These are phyloP conservation scores for Phtheirospermum japonicum DNA, from an alignment of 257 asterid genomes.

Conservation along the genomic window DNA sequence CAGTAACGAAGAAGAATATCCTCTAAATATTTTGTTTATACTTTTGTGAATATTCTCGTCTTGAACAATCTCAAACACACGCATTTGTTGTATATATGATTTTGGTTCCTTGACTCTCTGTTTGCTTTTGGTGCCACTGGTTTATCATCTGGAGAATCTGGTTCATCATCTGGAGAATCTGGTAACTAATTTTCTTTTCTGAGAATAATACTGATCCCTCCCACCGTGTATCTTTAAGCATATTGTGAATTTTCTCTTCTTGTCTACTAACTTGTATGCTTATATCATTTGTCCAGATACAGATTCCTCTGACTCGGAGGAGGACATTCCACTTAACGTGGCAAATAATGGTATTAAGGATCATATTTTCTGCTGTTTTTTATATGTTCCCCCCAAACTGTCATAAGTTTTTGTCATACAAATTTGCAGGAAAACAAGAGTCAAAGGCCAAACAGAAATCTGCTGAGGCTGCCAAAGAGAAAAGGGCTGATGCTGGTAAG, in stretches of 20 bases:
- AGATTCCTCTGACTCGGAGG: slow-evolving; percentile 53
- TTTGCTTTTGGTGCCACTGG: slow-evolving; percentile 33
- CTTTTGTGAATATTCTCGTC: slow-evolving; percentile 3
- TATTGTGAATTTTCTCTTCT: background rate
- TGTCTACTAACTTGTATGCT: background rate
- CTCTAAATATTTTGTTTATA: slow-evolving; percentile 27
- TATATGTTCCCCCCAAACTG: background rate
- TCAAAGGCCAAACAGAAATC: slow-evolving; percentile 34
- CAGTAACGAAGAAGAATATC: slow-evolving; percentile 58
- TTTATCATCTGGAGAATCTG: slow-evolving; percentile 33
- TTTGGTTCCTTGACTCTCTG: slow-evolving; percentile 49
- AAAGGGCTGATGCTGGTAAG: slow-evolving; percentile 46
- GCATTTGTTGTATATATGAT: background rate
- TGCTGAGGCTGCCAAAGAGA: slow-evolving; percentile 37
- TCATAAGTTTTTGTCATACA: background rate
- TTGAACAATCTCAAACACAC: background rate
- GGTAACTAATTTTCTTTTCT: slow-evolving; percentile 32
- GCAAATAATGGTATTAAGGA: slow-evolving; percentile 44
- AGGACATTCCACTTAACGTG: slow-evolving; percentile 35
- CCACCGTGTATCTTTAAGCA: background rate
- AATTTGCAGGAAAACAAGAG: slow-evolving; percentile 40
- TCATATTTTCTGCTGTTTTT: background rate
- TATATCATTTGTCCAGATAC: slow-evolving; percentile 35
- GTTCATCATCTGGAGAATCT: slow-evolving; percentile 30
- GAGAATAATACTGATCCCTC: background rate